Base-by-base conservation (phyloP, 441 rosid genomes). In the Geranium incanum region DNA sequence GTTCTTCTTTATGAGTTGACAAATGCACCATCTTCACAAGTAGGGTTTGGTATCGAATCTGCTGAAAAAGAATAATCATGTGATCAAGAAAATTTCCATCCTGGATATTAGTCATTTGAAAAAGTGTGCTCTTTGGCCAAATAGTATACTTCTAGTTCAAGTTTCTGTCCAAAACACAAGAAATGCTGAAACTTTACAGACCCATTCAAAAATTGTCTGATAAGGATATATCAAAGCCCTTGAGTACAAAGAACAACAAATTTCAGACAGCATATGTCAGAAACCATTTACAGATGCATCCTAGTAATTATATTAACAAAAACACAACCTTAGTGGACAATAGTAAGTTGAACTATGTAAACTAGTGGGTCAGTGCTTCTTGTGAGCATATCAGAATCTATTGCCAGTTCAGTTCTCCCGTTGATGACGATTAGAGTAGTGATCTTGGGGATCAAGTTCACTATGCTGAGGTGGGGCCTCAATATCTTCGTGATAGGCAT, bases 391-490 rank as follows among this genome's bases (percentile, higher is more conserved):
- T 50, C 59, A 50, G 18, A 50, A n/a, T n/a, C 59, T 50, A 57
- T 59, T 59, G 7, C 64, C 64, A 59, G 66, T 37, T 66, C 66
- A 76, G 12, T 60, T 76, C 69, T 78, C 76, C 21, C 65, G 73
- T 59, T 83, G 81, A 76, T 87, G 83, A 76, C 86, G 83, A 18
- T 80, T 78, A 60, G 85, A 72, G 12, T 77, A 69, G 19, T 87
- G 79, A n/a, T 82, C 65, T 68, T 71, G 74, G 48, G 71, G 71
- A 66, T 78, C 80, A 78, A 82, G 81, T 13, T 69, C 55, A 48
- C 12, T 48, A n/a, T 85, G 76, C 18, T 74, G 75, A 9, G 77
- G 80, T 1, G 73, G 74, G 16, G 83, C 69, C 4, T 73, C 21
- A 3, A 72, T 63, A n/a, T 38, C 60, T 1, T 74, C 71, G 60